Percentiles rank a stretch among this genome's conserved stretches.
Evolutionary conservation across 2,329 filamentous ascomycete species (phyloP).

Genomic region (Orbilia oligospora): DNA sequence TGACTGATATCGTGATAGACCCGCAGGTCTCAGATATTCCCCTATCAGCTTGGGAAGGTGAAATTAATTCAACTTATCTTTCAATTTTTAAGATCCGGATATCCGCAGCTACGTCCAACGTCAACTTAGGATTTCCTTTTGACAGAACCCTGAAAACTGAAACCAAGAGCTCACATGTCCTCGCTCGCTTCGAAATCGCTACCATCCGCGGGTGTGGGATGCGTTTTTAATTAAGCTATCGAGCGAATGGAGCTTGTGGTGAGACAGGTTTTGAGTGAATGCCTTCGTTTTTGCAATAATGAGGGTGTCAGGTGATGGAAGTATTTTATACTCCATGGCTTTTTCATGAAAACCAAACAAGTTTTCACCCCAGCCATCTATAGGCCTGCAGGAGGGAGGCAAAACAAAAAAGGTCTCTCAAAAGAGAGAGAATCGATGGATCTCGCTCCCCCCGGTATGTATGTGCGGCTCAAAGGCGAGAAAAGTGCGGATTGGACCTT

Average conservation of each 20-base stretch:
- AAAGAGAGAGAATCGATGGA: too few relatives aligned
- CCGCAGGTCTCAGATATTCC: conserved; percentile 20
- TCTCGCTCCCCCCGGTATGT: not conserved
- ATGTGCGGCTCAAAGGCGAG: conserved; percentile 10
- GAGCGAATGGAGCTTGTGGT: conserved; percentile 23
- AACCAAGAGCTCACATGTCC: conserved; percentile 16
- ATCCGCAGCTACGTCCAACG: not conserved
- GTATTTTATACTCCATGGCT: conserved; percentile 19
- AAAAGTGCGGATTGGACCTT: not conserved
- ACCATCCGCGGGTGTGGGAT: conserved; percentile 46
- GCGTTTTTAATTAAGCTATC: conserved; percentile 19
- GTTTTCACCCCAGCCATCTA: too few relatives aligned
- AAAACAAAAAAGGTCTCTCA: too few relatives aligned
- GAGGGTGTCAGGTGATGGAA: conserved; percentile 10
- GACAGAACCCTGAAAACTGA: not conserved
- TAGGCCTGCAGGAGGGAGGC: too few relatives aligned
- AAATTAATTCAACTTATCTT: conserved; percentile 1
- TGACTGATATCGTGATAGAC: not conserved
- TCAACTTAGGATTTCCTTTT: not conserved
- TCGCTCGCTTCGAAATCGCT: conserved; percentile 42
- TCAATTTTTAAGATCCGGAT: not conserved
- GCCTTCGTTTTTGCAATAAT: not conserved
- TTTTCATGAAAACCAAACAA: too few relatives aligned
- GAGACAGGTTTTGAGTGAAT: conserved; percentile 35
- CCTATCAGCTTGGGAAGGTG: conserved; percentile 17